Evolutionary conservation across 768 basidiomycete species (phyloP).

Genomic region (Rhodocollybia butyracea): DNA sequence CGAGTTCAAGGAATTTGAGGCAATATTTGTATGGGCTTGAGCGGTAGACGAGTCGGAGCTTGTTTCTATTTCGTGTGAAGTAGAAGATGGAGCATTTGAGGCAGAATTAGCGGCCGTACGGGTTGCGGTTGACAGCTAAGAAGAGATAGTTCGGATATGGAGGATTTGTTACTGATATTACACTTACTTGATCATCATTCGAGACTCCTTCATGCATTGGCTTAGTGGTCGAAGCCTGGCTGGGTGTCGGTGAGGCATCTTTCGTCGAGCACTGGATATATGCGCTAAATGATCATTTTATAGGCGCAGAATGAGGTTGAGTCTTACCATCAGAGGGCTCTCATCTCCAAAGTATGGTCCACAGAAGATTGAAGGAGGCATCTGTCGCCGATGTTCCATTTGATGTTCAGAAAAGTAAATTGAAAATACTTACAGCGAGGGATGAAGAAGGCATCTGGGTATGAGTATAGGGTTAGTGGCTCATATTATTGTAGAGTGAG

Average conservation of each 20-base stretch:
- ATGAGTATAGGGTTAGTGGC: too few relatives aligned
- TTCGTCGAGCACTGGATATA: conserved; percentile 6
- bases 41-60: neutral
- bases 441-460: too few relatives aligned
- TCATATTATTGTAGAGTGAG: too few relatives aligned
- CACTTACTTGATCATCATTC: too few relatives aligned
- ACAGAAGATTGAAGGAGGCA: conserved; percentile 11
- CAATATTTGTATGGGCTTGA: neutral
- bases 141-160: too few relatives aligned
- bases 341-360: conserved; percentile 24
- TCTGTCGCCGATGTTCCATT: neutral
- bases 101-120: too few relatives aligned
- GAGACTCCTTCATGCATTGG: neutral
- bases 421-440: neutral
- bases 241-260: neutral
- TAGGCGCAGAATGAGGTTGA: neutral
- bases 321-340: conserved; percentile 1
- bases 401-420: too few relatives aligned
- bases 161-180: too few relatives aligned
- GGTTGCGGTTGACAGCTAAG: too few relatives aligned
- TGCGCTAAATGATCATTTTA: neutral
- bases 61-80: neutral
- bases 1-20: neutral
- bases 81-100: neutral
- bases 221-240: neutral